A percentile compares a stretch with the other conserved stretches of the same genome.
These are phyloP conservation scores for Ilyonectria robusta DNA, from an alignment of 2,329 filamentous ascomycete genomes.

Conservation along the genomic window DNA sequence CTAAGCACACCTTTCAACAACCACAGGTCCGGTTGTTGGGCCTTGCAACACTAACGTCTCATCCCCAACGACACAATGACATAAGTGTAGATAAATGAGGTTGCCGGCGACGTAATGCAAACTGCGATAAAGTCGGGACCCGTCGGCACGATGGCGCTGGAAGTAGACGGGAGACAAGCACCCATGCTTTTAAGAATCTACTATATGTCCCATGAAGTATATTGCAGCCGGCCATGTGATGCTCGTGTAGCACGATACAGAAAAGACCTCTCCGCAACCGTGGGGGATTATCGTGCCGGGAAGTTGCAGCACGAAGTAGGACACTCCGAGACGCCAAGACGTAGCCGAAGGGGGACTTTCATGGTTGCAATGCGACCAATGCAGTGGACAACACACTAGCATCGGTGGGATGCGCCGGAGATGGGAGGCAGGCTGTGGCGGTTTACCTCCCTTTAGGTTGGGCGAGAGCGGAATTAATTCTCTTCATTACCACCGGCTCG, in stretches of 20 bases:
- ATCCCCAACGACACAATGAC: not conserved
- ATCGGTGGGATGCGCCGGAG: slow-evolving; percentile 14
- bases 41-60: not conserved
- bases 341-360: not conserved
- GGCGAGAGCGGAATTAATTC: slow-evolving; percentile 27
- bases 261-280: not conserved
- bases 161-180: slow-evolving; percentile 4
- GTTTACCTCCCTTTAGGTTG: slow-evolving; percentile 26
- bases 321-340: not conserved
- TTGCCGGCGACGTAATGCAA: not conserved
- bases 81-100: not conserved
- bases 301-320: slow-evolving; percentile 10
- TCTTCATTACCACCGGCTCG: slow-evolving; percentile 21
- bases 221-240: not conserved
- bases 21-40: not conserved
- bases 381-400: slow-evolving; percentile 15
- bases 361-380: not conserved
- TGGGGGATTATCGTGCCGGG: not conserved
- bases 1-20: not conserved
- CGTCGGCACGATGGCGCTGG: not conserved
- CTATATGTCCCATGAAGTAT: not conserved
- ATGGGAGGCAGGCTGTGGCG: slow-evolving; percentile 24
- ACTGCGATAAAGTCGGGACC: not conserved
- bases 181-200: not conserved
- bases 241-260: slow-evolving; percentile 2